Base-by-base conservation (phyloP, 768 basidiomycete species). In the Amanita exitialis region DNA sequence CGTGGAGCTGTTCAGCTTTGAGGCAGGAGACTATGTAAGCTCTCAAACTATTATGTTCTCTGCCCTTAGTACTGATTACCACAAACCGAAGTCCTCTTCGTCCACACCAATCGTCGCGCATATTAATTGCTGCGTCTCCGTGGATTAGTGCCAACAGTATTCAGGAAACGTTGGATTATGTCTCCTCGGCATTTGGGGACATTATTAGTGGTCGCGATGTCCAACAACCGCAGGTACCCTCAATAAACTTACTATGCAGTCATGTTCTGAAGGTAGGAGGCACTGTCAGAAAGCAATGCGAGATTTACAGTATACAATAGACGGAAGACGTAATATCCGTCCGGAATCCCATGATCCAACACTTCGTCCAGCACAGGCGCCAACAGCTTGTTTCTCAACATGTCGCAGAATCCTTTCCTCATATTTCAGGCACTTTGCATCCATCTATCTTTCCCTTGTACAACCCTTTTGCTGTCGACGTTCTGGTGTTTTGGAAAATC, bases 401-500 rank as follows among this genome's bases (percentile, higher is more conserved):
- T 37, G 56, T 59, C 34, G 56, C 58, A 12, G 68, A 64, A 35
- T 58, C 68, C 44, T 71, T 83, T 62, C 74, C 78, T 0, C 72
- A 85, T 48, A 80, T 95, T 30, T 75, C 86, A 0, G 44, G 65
- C 8, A 42, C 62, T 2, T 71, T 73, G 0, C 70, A 80, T 58
- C 69, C 75, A 0, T 62, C 63, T 28, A 76, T 92, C 43, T 97
- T 96, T 64, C 90, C 93, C 2, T 73, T 96, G 3, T 82, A 86
- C 65, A 76, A 86, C 56, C 88, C 91, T 0, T 63, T 74, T 18
- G 72, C 82, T 5, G 68, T 93, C 38, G 88, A 93, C 61, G 58
- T 93, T 41, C 56, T 88, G 51, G 56, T 95, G 39, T 83, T 80
- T 62, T 97, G 90, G 89, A 75, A 79, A 49, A 73, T 90, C 18